phyloP scores from a whole-genome alignment of 2,329 filamentous ascomycete genomes.

The Neopestalotiopsis sp. region DNA sequence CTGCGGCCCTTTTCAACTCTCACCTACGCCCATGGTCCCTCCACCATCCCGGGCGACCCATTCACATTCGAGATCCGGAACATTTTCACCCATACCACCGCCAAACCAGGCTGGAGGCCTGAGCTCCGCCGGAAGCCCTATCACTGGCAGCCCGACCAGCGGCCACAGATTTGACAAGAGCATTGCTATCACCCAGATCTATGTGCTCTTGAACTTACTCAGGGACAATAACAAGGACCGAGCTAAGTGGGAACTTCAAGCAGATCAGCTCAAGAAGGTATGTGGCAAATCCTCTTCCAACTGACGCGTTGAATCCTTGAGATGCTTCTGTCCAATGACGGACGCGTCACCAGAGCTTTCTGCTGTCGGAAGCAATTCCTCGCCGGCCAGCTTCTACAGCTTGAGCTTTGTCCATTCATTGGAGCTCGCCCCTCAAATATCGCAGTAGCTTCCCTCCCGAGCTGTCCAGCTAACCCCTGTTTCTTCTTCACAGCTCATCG shows the following conservation, averaged over 20 bases:
- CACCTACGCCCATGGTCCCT: slow-evolving; percentile 41
- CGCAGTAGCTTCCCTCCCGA: background rate
- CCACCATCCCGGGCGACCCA: slow-evolving; percentile 36
- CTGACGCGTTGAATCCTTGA: background rate
- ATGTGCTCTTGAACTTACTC: slow-evolving; percentile 90
- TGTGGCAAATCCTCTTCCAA: slow-evolving; percentile 32
- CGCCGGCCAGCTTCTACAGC: background rate
- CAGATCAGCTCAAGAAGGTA: slow-evolving; percentile 91
- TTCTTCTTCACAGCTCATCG: slow-evolving; percentile 72
- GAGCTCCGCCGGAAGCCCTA: slow-evolving; percentile 66
- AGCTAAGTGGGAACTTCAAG: slow-evolving; percentile 90
- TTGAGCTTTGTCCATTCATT: background rate
- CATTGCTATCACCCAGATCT: slow-evolving; percentile 94
- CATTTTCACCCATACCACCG: slow-evolving; percentile 67
- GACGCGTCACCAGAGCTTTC: too few species aligned
- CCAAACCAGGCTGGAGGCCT: slow-evolving; percentile 54
- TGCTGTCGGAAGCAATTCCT: too few species aligned
- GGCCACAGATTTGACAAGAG: slow-evolving; percentile 77
- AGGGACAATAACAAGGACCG: slow-evolving; percentile 86
- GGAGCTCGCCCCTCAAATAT: background rate
- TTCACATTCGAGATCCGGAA: slow-evolving; percentile 64
- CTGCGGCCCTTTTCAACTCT: slow-evolving; percentile 25
- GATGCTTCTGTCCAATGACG: too few species aligned
- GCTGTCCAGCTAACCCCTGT: slow-evolving; percentile 18
- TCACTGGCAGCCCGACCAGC: slow-evolving; percentile 64